Evolutionary conservation across 1,284 basidiomycete genomes (phyloP).

Genomic region (Fistulinella cinereoalba): DNA sequence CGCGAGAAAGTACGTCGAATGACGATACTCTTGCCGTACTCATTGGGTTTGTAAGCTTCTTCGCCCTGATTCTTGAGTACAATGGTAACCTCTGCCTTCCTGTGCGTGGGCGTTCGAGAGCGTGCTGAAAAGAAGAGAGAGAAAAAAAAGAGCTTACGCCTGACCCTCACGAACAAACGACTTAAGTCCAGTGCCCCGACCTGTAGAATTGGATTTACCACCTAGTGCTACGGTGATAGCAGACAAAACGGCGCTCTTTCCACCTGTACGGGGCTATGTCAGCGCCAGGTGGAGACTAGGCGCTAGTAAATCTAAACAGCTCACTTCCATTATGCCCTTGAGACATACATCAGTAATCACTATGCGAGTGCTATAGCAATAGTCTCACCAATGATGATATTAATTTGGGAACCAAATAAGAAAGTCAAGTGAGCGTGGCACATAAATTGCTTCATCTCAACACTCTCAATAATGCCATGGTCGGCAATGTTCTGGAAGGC

Average conservation of each 20-base stretch:
- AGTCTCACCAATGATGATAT: conserved; percentile 87
- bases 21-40: conserved; percentile 82
- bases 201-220: conserved; percentile 87
- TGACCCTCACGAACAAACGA: conserved; percentile 88
- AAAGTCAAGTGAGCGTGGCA: conserved; percentile 86
- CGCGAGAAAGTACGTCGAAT: conserved; percentile 82
- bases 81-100: conserved; percentile 70
- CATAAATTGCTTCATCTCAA: conserved; percentile 95
- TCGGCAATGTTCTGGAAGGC: conserved; percentile 65
- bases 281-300: not conserved
- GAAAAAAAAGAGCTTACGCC: conserved; percentile 55
- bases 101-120: conserved; percentile 2
- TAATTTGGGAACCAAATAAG: conserved; percentile 86
- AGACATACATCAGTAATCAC: conserved; percentile 2
- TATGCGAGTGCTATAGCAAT: not conserved
- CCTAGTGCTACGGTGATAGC: conserved; percentile 93
- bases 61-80: conserved; percentile 84
- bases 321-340: conserved; percentile 77
- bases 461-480: conserved; percentile 82
- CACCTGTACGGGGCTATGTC: conserved; percentile 49
- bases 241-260: conserved; percentile 94
- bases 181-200: conserved; percentile 84
- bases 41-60: conserved; percentile 81
- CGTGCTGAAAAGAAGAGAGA: not conserved
- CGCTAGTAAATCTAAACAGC: conserved; percentile 35